phyloP scores from a whole-genome alignment of 2,329 filamentous ascomycete species.

The Diaporthe sp. region DNA sequence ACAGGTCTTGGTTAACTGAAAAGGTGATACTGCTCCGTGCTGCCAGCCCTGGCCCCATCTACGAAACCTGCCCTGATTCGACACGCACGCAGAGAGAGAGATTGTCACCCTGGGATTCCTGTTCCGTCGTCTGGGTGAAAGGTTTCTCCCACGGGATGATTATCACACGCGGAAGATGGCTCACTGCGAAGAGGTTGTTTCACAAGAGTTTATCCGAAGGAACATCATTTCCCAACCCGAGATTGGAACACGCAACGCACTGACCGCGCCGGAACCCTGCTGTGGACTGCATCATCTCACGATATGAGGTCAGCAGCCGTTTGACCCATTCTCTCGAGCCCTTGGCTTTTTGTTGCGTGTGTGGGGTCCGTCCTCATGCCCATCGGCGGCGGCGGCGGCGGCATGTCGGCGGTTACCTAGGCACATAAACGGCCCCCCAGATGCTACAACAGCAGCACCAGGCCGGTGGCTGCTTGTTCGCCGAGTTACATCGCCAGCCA shows the following conservation, averaged over 20 bases:
- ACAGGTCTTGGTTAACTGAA: not conserved
- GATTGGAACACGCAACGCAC: not conserved
- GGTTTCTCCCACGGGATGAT: not conserved
- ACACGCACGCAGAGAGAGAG: too few relatives aligned
- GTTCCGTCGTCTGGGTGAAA: too few relatives aligned
- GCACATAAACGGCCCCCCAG: slow-evolving; percentile 6
- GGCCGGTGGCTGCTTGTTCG: not conserved
- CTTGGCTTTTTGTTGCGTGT: not conserved
- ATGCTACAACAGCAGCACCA: not conserved
- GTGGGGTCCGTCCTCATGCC: not conserved
- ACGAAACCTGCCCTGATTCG: not conserved
- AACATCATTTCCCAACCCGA: slow-evolving; percentile 17
- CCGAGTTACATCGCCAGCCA: slow-evolving; percentile 21
- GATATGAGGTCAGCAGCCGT: slow-evolving; percentile 6
- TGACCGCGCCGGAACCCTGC: slow-evolving; percentile 16
- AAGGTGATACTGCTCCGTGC: not conserved
- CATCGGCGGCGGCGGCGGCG: slow-evolving; percentile 5
- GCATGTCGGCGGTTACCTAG: slow-evolving; percentile 29
- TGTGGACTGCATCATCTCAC: slow-evolving; percentile 22
- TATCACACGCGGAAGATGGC: not conserved
- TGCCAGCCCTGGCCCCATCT: not conserved
- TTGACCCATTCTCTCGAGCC: not conserved
- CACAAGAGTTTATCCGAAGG: slow-evolving; percentile 10
- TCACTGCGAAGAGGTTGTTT: not conserved
- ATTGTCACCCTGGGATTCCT: not conserved